Evolutionary conservation across 192 early-diverging fungal species (phyloP).

Genomic region (Thoreauomyces humboldtii): DNA sequence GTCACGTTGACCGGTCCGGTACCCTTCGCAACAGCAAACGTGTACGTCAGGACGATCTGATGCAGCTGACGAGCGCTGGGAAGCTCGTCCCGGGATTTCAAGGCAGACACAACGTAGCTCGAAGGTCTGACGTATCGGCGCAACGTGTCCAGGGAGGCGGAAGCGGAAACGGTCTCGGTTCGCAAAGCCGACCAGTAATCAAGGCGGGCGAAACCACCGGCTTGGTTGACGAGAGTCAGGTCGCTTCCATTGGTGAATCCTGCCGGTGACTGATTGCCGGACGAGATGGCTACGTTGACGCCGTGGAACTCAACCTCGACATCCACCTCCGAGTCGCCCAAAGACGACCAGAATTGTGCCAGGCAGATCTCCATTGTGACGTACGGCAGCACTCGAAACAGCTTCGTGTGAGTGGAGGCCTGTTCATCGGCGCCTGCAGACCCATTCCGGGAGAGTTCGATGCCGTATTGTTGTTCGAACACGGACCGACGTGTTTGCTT

Average conservation of each 20-base stretch:
- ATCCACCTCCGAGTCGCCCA: constrained; percentile 66
- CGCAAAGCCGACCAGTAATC: constrained; percentile 70
- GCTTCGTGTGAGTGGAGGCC: constrained; percentile 49
- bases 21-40: constrained; percentile 52
- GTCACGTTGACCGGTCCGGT: constrained; percentile 45
- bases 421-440: constrained; percentile 31
- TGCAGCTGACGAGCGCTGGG: constrained; percentile 66
- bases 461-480: constrained; percentile 55
- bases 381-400: constrained; percentile 63
- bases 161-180: constrained; percentile 62
- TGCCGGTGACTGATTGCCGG: constrained; percentile 25
- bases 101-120: constrained; percentile 59
- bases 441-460: constrained; percentile 53
- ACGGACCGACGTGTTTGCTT: constrained; percentile 62
- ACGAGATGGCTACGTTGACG: constrained; percentile 49
- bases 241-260: constrained; percentile 31
- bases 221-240: constrained; percentile 34
- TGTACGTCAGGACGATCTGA: constrained; percentile 75
- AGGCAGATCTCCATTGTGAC: constrained; percentile 77
- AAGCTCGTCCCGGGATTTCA: constrained; percentile 75
- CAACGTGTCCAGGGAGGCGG: constrained; percentile 53
- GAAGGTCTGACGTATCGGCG: constrained; percentile 68
- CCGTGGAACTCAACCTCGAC: constrained; percentile 80
- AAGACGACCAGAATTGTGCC: constrained; percentile 87
- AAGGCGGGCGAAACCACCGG: constrained; percentile 65